Evolutionary conservation across 177 flowering plant genomes (phyloP).

Genomic region (Tripterygium wilfordii): DNA sequence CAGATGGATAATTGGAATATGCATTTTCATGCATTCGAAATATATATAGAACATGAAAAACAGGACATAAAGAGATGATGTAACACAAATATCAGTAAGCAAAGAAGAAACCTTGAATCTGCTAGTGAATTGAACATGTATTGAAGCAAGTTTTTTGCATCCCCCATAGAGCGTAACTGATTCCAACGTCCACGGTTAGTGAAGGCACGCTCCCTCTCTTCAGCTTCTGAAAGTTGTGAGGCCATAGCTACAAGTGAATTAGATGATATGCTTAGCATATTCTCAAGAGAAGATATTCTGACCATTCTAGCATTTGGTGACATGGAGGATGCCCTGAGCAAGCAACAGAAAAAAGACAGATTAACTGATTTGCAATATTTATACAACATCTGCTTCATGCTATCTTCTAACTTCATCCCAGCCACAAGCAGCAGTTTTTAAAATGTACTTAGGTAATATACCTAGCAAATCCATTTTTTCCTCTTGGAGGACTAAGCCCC

Average conservation of each 20-base stretch:
- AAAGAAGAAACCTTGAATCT: conserved; percentile 62
- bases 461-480: conserved; percentile 85
- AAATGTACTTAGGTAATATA: conserved; percentile 8
- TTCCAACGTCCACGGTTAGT: conserved; percentile 87
- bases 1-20: no score
- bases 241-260: conserved; percentile 97
- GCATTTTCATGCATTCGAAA: no score
- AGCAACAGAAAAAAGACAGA: conserved; percentile 5
- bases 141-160: conserved; percentile 91
- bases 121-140: conserved; percentile 86
- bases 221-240: conserved; percentile 98
- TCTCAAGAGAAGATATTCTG: conserved; percentile 89
- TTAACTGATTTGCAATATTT: neutral
- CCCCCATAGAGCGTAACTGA: conserved; percentile 93
- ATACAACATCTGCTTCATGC: neutral
- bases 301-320: conserved; percentile 90
- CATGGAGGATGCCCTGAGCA: conserved; percentile 68
- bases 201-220: conserved; percentile 89
- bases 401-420: neutral
- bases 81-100: neutral
- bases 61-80: neutral
- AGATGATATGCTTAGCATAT: conserved; percentile 84
- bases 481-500: conserved; percentile 80
- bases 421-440: neutral
- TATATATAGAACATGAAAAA: neutral